Evolutionary conservation across 768 basidiomycete species (phyloP), one percentile per base, ranked within the genome.

Genomic region (Auriscalpium microsporum): DNA sequence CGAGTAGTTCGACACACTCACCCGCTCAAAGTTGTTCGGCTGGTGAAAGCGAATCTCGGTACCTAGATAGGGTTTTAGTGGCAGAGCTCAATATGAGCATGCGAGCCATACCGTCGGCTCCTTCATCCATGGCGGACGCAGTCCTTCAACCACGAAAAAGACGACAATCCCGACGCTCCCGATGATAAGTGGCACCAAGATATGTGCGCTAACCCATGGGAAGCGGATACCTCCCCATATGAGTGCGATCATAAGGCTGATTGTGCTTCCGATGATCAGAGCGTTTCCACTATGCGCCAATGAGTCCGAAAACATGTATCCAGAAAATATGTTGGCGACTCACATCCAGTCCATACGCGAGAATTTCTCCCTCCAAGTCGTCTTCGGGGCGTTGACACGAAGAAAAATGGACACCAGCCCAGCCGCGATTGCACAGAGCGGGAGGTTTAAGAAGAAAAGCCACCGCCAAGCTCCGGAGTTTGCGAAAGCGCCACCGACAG

Each of bases 181-280:
- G 49, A 70, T 34, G 21, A 68, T 55, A 28, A 72, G 62, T 0
- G 71, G 71, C 10, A 64, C 67, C 40, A 72, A 63, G 33, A 69
- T 61, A 16, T 56, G 55, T 33, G 49, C 63, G 0, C 62, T 64
- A 3, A 53, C 53, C 71, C 71, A 72, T 1, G 65, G 17, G 60
- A 68, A 68, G 3, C 57, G 42, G 36, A 65, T 59, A 33, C 71
- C 71, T 28, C 65, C 71, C 33, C 44, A 36, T 40, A 52, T 34
- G 2, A 72, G 56, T 6, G 62, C 69, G 50, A 70, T 49, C 48
- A 68, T 62, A 33, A 55, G 50, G 8, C 56, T 50, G 35, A 63
- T 58, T 1, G 63, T 58, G 11, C 54, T 55, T 21, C 50, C 61
- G 34, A 65, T 65, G 52, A 68, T 52, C 23, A 68, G 52, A 9